Evolutionary conservation across 148 eudicot genomes (phyloP), one percentile per base, ranked within the genome.

Genomic region (Persicaria tinctoria): DNA sequence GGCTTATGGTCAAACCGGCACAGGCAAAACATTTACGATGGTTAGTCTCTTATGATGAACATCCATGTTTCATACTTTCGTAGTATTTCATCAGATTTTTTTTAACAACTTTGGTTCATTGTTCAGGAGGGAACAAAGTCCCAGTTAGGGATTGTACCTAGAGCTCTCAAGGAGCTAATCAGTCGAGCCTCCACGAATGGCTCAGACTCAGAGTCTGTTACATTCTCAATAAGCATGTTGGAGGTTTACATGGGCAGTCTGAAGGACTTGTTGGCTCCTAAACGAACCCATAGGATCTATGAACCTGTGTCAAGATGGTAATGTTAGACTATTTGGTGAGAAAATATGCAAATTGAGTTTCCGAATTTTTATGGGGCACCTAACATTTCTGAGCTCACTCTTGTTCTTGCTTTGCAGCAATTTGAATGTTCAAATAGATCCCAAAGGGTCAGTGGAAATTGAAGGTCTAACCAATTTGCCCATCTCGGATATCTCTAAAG

Each of bases 1-100:
- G 78, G 88, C 94, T 72, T 90, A 86, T 83, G 94, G 94, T 73
- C 94, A 90, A 77, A 90, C 94, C 56, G 91, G 89, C 63, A 88
- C 91, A 38, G 91, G 94, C 75, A 90, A 90, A 79, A 90, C 94
- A 44, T 90, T 80, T 78, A 87, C 94, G 48, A 86, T 90, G 94
- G 91, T 90, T 68, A 74, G 91, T 75, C 17, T 23, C 11, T 64
- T 6, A 64, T 45, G 38, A 38, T 23, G 1, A 60, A 60, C 68
- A 20, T 62, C 45, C 45, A 0, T 44, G 27, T 62, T 20, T 20
- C 27, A 32, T 64, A 16, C 13, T 5, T 32, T 32, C 41, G 41
- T 1, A 32, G 41, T 6, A 32, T 20, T 8, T 1, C 44, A 8
- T 62, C 44, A 62, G 11, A 27, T 62, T 62, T 32, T 38, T 32